phyloP scores from a whole-genome alignment of 1,284 basidiomycete genomes.

The Trichosporon sp. region DNA sequence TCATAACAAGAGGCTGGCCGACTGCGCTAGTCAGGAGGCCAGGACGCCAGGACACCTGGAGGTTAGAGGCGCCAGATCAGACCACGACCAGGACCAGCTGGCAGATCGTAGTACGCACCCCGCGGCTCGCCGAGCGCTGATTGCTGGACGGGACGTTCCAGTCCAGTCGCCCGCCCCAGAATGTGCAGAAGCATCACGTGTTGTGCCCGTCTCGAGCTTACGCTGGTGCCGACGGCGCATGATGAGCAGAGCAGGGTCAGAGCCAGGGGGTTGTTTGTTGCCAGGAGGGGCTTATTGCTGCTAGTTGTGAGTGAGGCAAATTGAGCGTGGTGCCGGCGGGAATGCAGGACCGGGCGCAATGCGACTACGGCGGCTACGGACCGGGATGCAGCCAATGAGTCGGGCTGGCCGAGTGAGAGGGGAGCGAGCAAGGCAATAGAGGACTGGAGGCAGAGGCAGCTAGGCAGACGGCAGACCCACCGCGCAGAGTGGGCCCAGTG shows the following conservation, averaged over 20 bases:
- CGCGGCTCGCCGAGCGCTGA: no score
- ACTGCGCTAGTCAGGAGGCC: neutral
- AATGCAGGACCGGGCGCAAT: no score
- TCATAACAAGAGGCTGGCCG: neutral
- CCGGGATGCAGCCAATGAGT: neutral
- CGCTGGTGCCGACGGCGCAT: neutral
- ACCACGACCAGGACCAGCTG: neutral
- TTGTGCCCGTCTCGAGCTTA: neutral
- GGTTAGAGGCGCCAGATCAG: neutral
- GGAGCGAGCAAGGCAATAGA: neutral
- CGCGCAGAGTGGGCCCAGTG: neutral
- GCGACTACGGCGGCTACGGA: neutral
- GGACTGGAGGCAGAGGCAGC: neutral
- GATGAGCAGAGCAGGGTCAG: neutral
- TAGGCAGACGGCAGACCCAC: neutral
- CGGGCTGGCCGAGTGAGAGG: no score
- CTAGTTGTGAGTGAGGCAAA: no score
- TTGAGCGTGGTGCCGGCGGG: no score
- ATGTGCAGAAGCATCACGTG: neutral
- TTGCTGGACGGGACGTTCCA: neutral
- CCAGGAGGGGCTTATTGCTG: neutral
- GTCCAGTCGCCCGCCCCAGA: neutral
- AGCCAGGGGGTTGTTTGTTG: neutral
- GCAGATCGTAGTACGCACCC: neutral
- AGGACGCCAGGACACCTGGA: no score